A percentile compares a stretch with the other conserved stretches of the same genome.
These are phyloP conservation scores for Alternaria dauci DNA, from an alignment of 2,329 filamentous ascomycete species.

Conservation along the genomic window DNA sequence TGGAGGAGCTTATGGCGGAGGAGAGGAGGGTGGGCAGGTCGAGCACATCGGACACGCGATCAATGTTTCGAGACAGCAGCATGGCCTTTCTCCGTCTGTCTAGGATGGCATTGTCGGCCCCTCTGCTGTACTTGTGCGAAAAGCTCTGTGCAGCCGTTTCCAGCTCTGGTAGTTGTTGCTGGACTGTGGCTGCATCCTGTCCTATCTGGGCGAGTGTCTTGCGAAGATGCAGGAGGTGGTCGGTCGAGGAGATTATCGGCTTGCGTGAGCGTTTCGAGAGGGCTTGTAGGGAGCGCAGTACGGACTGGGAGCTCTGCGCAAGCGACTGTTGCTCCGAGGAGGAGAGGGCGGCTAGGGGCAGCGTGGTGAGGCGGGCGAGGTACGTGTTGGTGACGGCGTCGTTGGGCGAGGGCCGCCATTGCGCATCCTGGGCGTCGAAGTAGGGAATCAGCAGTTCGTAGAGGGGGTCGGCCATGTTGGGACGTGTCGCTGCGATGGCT, in stretches of 20 bases:
- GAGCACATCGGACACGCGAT: slow-evolving; percentile 87
- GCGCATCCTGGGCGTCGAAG: slow-evolving; percentile 56
- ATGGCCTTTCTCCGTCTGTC: slow-evolving; percentile 80
- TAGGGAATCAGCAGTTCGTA: slow-evolving; percentile 76
- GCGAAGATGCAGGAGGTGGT: slow-evolving; percentile 76
- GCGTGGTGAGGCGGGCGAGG: slow-evolving; percentile 77
- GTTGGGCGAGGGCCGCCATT: slow-evolving; percentile 50
- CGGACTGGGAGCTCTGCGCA: slow-evolving; percentile 80
- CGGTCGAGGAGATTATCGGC: slow-evolving; percentile 80
- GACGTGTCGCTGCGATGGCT: not conserved
- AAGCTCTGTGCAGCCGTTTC: slow-evolving; percentile 82
- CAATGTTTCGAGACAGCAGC: slow-evolving; percentile 83
- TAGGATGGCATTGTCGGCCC: slow-evolving; percentile 69
- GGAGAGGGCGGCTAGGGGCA: slow-evolving; percentile 76
- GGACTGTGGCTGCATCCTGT: slow-evolving; percentile 71
- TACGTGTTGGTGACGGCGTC: slow-evolving; percentile 72
- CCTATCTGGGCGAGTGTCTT: slow-evolving; percentile 76
- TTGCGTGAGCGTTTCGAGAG: slow-evolving; percentile 91
- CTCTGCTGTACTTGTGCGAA: slow-evolving; percentile 81
- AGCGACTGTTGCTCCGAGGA: slow-evolving; percentile 80
- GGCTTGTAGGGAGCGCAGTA: slow-evolving; percentile 82
- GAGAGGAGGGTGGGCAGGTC: slow-evolving; percentile 87
- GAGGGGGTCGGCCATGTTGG: slow-evolving; percentile 65
- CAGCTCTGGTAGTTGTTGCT: slow-evolving; percentile 76
- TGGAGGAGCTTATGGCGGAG: slow-evolving; percentile 72